Evolutionary conservation across 208 protist genomes (phyloP).

Genomic region (Phytomonas sp.): DNA sequence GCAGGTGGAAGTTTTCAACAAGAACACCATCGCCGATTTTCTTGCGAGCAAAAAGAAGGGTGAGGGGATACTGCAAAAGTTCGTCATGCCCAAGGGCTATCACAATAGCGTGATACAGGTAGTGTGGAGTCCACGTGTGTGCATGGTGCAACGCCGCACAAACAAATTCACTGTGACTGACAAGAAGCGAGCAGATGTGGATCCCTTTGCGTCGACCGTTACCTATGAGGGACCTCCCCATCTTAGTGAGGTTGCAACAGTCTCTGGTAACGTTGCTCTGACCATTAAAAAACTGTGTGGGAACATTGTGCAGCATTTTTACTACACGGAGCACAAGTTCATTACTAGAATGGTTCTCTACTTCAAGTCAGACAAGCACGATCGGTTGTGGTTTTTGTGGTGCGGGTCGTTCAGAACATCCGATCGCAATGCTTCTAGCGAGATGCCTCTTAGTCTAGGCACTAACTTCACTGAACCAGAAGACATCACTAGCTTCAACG

Average conservation of each 20-base stretch:
- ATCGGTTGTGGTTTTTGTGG: slow-evolving; percentile 80
- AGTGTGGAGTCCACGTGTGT: slow-evolving; percentile 81
- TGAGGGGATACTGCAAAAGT: slow-evolving; percentile 83
- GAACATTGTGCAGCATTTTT: slow-evolving; percentile 82
- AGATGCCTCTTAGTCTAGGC: slow-evolving; percentile 78
- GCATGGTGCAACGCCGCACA: slow-evolving; percentile 77
- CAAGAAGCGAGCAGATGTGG: slow-evolving; percentile 50
- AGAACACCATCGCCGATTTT: slow-evolving; percentile 66
- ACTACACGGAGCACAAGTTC: slow-evolving; percentile 86
- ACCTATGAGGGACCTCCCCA: slow-evolving; percentile 83
- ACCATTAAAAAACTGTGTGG: slow-evolving; percentile 73
- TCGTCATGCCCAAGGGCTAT: slow-evolving; percentile 78
- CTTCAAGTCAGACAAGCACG: slow-evolving; percentile 69
- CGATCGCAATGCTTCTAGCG: slow-evolving; percentile 46
- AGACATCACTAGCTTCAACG: slow-evolving; percentile 23
- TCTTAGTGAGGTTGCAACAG: slow-evolving; percentile 66
- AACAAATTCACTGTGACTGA: slow-evolving; percentile 71
- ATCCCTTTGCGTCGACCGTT: slow-evolving; percentile 64
- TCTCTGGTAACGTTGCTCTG: slow-evolving; percentile 64
- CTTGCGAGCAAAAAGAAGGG: slow-evolving; percentile 68
- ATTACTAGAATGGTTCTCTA: slow-evolving; percentile 89
- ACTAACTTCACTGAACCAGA: slow-evolving; percentile 62
- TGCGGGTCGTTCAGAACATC: slow-evolving; percentile 73
- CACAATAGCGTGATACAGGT: slow-evolving; percentile 79
- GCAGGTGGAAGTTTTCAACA: slow-evolving; percentile 80